Evolutionary conservation across 768 basidiomycete genomes (phyloP), one percentile per base, ranked within the genome.

Genomic region (Boletus patriciae): DNA sequence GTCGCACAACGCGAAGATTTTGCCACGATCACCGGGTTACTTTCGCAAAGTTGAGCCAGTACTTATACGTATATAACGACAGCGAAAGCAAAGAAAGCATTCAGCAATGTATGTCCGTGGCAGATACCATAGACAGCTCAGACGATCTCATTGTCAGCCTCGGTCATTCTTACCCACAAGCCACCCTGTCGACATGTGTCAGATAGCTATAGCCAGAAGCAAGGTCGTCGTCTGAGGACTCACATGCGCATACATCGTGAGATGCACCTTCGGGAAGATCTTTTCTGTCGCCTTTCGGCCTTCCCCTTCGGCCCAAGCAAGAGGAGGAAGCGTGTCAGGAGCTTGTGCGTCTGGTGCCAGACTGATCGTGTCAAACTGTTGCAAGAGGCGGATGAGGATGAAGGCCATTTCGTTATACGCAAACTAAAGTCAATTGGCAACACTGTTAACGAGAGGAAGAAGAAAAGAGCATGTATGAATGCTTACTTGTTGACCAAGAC

Each of bases 381-480:
- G 86, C n/a, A 87, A 69, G 27, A 88, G 74, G 3, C 84, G 78
- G 52, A 88, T 77, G 47, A 87, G 66, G 66, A 86, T 76, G 71
- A 85, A 86, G 1, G 86, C 85, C 70, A 83, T 64, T 59, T 83
- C 82, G 57, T 83, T 81, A 61, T 83, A 83, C 1, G 82, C 82
- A 54, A 82, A 83, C 80, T 83, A 37, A 27, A 12, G 16, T 16
- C 0, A 31, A 21, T 9, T 36, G 16, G 29, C 18, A 49, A 52
- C 13, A 0, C 6, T 27, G 18, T 42, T 21, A 50, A 52, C 25
- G 38, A 13, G 23, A 21, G 46, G 10, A 27, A 31, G 31, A 18
- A 21, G 18, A 3, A 19, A 23, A 48, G 38, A 10, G 18, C 1
- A 36, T 56, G 41, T 25, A 52, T 19, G 47, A 25, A 25, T 5